Conservation (phyloP, 106 monocot genomes). For the Gastrodia elata region DNA sequence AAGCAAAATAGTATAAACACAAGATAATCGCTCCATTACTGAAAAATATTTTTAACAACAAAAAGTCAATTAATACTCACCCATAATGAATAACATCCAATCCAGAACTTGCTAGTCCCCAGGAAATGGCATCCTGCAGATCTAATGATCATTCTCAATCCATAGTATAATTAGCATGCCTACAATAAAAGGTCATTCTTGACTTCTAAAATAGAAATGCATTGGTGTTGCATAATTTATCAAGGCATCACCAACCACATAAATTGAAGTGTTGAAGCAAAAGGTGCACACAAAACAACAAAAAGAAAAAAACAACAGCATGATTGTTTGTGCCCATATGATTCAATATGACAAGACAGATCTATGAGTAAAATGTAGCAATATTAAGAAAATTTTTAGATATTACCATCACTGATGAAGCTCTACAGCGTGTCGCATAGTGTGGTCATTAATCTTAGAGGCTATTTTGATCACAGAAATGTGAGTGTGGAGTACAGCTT, state of each 20-base stretch:
- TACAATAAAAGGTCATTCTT: background rate
- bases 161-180: background rate
- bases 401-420: background rate
- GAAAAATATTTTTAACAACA: background rate
- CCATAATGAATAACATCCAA: slow-evolving; percentile 86
- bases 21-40: background rate
- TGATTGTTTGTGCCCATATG: background rate
- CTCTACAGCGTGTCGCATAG: background rate
- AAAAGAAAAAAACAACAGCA: background rate
- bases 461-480: background rate
- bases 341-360: background rate
- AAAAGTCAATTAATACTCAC: slow-evolving; percentile 32
- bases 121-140: slow-evolving; percentile 77
- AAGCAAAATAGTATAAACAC: background rate
- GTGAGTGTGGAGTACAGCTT: background rate
- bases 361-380: background rate
- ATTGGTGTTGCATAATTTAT: background rate
- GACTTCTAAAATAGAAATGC: background rate
- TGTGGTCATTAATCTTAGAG: background rate
- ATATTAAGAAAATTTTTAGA: background rate
- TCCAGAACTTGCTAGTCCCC: slow-evolving; percentile 62
- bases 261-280: background rate
- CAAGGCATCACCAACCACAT: background rate
- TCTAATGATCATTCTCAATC: background rate
- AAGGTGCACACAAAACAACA: background rate